Conservation (phyloP, 768 basidiomycete species). For the Naganishia onofrii region DNA sequence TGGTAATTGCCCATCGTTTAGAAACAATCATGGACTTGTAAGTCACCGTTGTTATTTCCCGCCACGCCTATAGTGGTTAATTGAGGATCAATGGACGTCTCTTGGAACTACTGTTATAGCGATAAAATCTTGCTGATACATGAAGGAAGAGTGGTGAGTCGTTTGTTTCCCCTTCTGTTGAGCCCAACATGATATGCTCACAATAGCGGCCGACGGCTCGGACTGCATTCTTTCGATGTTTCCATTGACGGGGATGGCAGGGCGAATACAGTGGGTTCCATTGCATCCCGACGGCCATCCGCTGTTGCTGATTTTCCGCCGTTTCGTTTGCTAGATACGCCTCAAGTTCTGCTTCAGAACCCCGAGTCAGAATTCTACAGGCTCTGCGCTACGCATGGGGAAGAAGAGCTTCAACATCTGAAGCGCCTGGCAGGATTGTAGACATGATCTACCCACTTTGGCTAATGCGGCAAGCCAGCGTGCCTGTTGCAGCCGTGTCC, state of each 20-base stretch:
- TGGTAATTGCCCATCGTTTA: conserved; percentile 50
- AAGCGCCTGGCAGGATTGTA: conserved; percentile 3
- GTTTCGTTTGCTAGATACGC: not conserved
- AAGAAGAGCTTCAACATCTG: not conserved
- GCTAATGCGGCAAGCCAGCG: no score
- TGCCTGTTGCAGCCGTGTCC: no score
- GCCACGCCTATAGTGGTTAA: not conserved
- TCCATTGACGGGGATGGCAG: not conserved
- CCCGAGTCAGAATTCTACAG: conserved; percentile 9
- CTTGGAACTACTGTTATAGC: not conserved
- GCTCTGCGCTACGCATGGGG: conserved; percentile 11
- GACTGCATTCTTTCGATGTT: no score
- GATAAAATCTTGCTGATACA: conserved; percentile 3
- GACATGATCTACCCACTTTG: no score
- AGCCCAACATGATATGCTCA: no score
- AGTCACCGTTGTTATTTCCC: not conserved
- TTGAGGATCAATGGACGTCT: not conserved
- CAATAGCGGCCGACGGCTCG: no score
- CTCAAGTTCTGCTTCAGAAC: conserved; percentile 2
- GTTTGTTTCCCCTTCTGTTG: no score
- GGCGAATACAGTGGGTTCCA: not conserved
- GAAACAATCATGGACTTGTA: conserved; percentile 29
- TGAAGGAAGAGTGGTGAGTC: not conserved
- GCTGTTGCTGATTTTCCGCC: not conserved
- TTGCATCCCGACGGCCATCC: not conserved